A percentile compares a stretch with the other conserved stretches of the same genome.
These are phyloP conservation scores for Heterobasidion annosum DNA, from an alignment of 1,284 basidiomycete genomes.

Conservation along the genomic window DNA sequence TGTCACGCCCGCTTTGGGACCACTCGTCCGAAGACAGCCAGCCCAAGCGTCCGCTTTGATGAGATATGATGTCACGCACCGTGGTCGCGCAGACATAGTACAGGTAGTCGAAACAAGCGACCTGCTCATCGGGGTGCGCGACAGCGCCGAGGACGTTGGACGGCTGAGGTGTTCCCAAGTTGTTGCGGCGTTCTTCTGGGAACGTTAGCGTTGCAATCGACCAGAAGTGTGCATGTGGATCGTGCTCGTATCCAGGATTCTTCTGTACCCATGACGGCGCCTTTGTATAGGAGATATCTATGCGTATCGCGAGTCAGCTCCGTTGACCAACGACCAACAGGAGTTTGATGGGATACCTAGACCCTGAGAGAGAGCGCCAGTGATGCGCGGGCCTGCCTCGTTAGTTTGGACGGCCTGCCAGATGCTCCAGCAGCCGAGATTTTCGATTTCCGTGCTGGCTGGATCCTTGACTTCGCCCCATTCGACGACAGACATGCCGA, in stretches of 20 bases:
- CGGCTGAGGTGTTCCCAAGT: constrained; percentile 24
- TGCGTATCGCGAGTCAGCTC: not conserved
- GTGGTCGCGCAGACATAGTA: constrained; percentile 35
- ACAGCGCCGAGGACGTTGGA: constrained; percentile 22
- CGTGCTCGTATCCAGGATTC: constrained; percentile 25
- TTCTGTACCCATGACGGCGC: constrained; percentile 34
- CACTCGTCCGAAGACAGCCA: too few species aligned
- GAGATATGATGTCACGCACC: constrained; percentile 13
- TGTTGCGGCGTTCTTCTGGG: constrained; percentile 27
- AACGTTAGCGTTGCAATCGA: constrained; percentile 34
- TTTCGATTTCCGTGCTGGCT: constrained; percentile 30
- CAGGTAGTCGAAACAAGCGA: constrained; percentile 45
- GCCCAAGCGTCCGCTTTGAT: not conserved
- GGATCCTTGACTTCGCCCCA: constrained; percentile 32
- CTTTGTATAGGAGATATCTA: constrained; percentile 41
- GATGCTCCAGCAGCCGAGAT: constrained; percentile 64
- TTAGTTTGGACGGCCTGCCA: constrained; percentile 44
- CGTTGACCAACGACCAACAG: too few species aligned
- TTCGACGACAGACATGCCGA: constrained; percentile 28
- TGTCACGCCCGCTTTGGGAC: too few species aligned
- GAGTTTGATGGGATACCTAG: constrained; percentile 30
- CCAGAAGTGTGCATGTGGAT: constrained; percentile 37
- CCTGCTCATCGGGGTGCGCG: constrained; percentile 39
- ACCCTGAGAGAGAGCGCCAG: constrained; percentile 33
- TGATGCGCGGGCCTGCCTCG: constrained; percentile 36